These are phyloP conservation scores for Ampelomyces quisqualis DNA, from an alignment of 2,329 filamentous ascomycete genomes.

Conservation along the genomic window DNA sequence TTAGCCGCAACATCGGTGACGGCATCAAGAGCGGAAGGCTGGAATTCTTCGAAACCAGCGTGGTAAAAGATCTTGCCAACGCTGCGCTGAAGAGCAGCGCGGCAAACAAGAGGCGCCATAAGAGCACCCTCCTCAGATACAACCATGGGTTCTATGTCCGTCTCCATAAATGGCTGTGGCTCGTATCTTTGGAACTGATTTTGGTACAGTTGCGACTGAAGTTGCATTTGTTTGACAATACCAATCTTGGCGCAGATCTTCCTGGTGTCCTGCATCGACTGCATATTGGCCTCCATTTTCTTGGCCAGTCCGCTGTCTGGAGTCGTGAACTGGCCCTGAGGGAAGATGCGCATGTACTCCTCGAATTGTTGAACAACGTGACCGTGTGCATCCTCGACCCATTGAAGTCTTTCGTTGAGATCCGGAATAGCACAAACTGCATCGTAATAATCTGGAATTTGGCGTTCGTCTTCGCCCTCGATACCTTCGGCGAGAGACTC, in stretches of 20 bases:
- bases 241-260: conserved; percentile 96
- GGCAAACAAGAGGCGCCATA: conserved; percentile 79
- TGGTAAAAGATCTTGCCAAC: conserved; percentile 95
- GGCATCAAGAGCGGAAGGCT: conserved; percentile 88
- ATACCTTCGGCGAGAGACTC: conserved; percentile 95
- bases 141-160: conserved; percentile 84
- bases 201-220: conserved; percentile 95
- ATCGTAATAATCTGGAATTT: conserved; percentile 94
- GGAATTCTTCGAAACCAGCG: conserved; percentile 93
- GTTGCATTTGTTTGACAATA: conserved; percentile 99
- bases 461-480: conserved; percentile 73
- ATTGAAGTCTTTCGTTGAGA: conserved; percentile 73
- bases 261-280: conserved; percentile 93
- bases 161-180: conserved; percentile 81
- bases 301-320: conserved; percentile 72
- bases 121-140: conserved; percentile 85
- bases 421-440: conserved; percentile 82
- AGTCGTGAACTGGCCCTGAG: conserved; percentile 71
- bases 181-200: conserved; percentile 99
- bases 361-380: conserved; percentile 85
- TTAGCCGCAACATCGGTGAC: conserved; percentile 86
- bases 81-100: conserved; percentile 81
- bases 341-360: conserved; percentile 77
- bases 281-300: conserved; percentile 87
- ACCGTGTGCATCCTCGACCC: conserved; percentile 87